Evolutionary conservation across 352 stramenopile species (phyloP), one percentile per base, ranked within the genome.

Genomic region (Phytophthora meadii): DNA sequence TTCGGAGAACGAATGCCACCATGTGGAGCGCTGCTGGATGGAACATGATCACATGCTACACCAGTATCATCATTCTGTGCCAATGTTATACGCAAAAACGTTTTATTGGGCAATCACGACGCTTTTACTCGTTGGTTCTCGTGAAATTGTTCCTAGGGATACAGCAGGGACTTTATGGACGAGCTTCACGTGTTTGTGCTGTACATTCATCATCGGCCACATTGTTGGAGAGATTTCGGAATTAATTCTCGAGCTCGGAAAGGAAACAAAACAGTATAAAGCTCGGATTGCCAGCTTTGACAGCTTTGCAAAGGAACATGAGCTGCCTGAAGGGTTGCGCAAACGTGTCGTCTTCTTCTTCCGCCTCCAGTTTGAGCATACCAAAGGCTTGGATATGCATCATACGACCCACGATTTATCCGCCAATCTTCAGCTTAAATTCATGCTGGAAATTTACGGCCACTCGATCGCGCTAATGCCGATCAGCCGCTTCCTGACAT

Each of bases 81-180:
- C 58, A 1, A 68, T 76, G n/a, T 59, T 91, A 0, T 93, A 93
- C 53, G 61, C 84, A 0, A 80, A 82, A 22, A 80, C 74, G 8
- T 89, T 92, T 37, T 92, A 93, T 51, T 93, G 85, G 85, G 81
- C 81, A 1, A 68, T 91, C 5, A 89, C 81, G 10, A 89, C 84
- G 4, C 44, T 93, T 1, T 70, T 84, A 4, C 68, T 93, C 1
- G 81, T 89, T 0, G 82, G 82, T 0, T 89, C 83, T 0, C 67
- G 74, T 14, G 83, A 92, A 49, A 80, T 84, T 37, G 79, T 91
- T 2, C 74, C 83, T 2, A 68, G 79, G 0, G 62, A 65, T 5
- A 61, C 62, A 2, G 41, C 69, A 4, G 82, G 81, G 2, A 91
- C 84, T 0, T 19, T 91, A 0, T 93, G 84, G 84, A 82, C 82